phyloP scores from a whole-genome alignment of 2,329 filamentous ascomycete genomes.

The Raffaelea albimanens region DNA sequence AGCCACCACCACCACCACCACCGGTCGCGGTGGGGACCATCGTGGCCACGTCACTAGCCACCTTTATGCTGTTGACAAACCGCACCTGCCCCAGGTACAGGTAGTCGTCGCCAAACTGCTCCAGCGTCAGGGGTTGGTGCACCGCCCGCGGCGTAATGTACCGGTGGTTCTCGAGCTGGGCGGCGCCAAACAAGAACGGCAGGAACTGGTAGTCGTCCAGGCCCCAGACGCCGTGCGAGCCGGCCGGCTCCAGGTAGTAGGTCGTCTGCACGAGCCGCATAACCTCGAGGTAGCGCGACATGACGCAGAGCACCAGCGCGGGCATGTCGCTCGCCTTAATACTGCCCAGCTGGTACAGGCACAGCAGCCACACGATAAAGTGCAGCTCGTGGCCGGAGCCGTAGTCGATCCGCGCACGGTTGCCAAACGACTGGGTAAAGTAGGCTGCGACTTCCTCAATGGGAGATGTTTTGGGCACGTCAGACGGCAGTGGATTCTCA shows the following conservation, averaged over 20 bases:
- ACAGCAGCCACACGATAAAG: conserved; percentile 94
- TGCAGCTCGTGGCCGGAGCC: conserved; percentile 96
- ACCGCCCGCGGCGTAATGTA: conserved; percentile 73
- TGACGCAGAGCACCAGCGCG: conserved; percentile 65
- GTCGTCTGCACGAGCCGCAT: conserved; percentile 85
- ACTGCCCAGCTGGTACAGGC: conserved; percentile 69
- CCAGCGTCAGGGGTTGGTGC: conserved; percentile 78
- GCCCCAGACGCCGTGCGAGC: conserved; percentile 96
- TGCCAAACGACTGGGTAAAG: conserved; percentile 75
- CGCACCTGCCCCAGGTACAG: conserved; percentile 86
- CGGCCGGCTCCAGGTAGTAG: conserved; percentile 94
- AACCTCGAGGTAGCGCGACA: conserved; percentile 70
- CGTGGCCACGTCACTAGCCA: conserved; percentile 4
- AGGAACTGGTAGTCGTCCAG: conserved; percentile 96
- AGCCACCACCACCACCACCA: too few relatives aligned
- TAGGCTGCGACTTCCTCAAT: conserved; percentile 70
- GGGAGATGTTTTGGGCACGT: conserved; percentile 40
- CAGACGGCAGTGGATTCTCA: too few relatives aligned
- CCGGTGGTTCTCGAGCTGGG: conserved; percentile 76
- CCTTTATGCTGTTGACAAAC: conserved; percentile 91
- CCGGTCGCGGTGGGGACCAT: neutral
- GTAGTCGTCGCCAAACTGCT: conserved; percentile 76
- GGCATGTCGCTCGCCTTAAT: conserved; percentile 60
- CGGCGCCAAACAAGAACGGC: conserved; percentile 88
- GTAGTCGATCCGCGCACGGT: conserved; percentile 83